A percentile compares a stretch with the other conserved stretches of the same genome.
phyloP scores from a whole-genome alignment of 345 rosid species.

The Geranium brycei region DNA sequence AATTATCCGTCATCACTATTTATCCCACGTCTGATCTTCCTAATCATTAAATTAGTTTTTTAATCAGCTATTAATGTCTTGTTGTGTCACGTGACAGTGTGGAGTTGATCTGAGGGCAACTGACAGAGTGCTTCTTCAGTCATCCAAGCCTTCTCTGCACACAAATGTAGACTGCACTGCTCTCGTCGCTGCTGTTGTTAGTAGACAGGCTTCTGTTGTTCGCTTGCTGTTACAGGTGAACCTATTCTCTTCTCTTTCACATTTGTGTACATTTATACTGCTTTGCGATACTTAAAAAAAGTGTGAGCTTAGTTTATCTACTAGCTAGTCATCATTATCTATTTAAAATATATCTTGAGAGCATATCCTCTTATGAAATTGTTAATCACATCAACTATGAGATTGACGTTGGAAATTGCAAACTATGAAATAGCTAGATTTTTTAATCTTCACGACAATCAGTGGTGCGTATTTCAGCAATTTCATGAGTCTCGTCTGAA shows the following conservation, averaged over 20 bases:
- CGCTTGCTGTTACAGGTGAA: constrained; percentile 62
- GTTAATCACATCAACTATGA: not conserved
- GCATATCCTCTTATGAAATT: not conserved
- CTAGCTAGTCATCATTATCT: not conserved
- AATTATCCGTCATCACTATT: not conserved
- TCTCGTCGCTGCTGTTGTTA: constrained; percentile 75
- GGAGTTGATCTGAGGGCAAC: constrained; percentile 62
- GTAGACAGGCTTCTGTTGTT: constrained; percentile 63
- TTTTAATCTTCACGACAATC: not conserved
- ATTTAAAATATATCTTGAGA: no score
- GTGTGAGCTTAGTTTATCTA: not conserved
- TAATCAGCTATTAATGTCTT: not conserved
- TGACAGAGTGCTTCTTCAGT: constrained; percentile 55
- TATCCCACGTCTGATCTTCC: not conserved
- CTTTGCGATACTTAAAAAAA: not conserved
- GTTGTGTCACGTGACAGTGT: constrained; percentile 35
- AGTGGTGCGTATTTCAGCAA: not conserved
- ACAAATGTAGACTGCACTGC: constrained; percentile 79
- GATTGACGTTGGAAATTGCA: not conserved
- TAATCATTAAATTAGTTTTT: not conserved
- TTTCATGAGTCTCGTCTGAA: not conserved
- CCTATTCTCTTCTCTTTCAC: not conserved
- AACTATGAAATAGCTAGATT: not conserved
- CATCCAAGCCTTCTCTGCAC: constrained; percentile 84
- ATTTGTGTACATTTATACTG: not conserved